phyloP scores from a whole-genome alignment of 1,284 basidiomycete species.

The Apiotrichum laibachii region DNA sequence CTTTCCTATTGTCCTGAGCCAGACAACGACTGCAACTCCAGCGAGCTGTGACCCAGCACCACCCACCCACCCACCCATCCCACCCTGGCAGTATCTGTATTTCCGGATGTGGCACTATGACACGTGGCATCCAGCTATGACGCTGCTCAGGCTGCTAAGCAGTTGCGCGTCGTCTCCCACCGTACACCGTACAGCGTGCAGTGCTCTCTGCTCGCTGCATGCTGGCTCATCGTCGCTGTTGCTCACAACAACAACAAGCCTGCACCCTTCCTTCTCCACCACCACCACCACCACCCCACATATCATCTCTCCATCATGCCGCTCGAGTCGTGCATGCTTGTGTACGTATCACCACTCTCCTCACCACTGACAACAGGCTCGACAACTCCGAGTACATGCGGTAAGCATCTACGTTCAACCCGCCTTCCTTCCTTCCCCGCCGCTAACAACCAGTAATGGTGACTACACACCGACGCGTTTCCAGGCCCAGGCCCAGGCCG shows the following conservation, averaged over 20 bases:
- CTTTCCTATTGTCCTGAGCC: too few relatives aligned
- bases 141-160: neutral
- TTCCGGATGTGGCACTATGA: slow-evolving; percentile 8
- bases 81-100: neutral
- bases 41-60: too few relatives aligned
- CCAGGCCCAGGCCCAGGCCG: slow-evolving; percentile 87
- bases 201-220: neutral
- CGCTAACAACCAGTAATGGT: slow-evolving; percentile 62
- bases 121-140: too few relatives aligned
- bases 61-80: too few relatives aligned
- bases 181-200: too few relatives aligned
- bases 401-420: slow-evolving; percentile 27
- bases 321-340: slow-evolving; percentile 87
- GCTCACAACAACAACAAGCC: slow-evolving; percentile 5
- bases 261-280: too few relatives aligned
- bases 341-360: slow-evolving; percentile 35
- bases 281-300: too few relatives aligned
- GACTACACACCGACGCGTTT: slow-evolving; percentile 87
- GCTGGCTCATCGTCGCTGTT: neutral
- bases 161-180: too few relatives aligned
- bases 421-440: neutral
- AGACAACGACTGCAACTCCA: too few relatives aligned
- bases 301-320: slow-evolving; percentile 63
- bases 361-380: slow-evolving; percentile 56
- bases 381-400: slow-evolving; percentile 95